A percentile compares a stretch with the other conserved stretches of the same genome.
These are phyloP conservation scores for Colletotrichum brevisporum DNA, from an alignment of 2,329 filamentous ascomycete species.

Conservation along the genomic window DNA sequence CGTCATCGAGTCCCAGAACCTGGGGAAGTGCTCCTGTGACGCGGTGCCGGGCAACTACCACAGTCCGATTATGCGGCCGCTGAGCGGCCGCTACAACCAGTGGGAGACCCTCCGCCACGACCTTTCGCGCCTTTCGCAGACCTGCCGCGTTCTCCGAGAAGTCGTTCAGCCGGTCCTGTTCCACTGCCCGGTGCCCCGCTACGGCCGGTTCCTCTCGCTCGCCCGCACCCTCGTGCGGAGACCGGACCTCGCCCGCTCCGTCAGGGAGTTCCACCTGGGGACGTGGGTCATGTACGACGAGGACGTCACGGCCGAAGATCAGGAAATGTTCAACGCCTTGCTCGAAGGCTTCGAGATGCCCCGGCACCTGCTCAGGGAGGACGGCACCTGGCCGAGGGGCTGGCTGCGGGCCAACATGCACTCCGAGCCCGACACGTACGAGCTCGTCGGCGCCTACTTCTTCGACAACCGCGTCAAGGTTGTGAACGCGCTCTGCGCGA, in stretches of 20 bases:
- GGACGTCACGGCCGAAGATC: background rate
- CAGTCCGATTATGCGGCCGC: background rate
- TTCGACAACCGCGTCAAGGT: conserved; percentile 3
- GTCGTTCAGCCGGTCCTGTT: conserved; percentile 11
- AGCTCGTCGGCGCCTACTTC: background rate
- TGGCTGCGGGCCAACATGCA: background rate
- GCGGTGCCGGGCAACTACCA: conserved; percentile 2
- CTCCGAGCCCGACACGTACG: background rate
- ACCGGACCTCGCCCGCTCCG: conserved; percentile 5
- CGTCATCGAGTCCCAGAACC: conserved; percentile 3
- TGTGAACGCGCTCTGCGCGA: conserved; percentile 7
- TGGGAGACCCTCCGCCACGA: background rate
- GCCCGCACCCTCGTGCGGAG: conserved; percentile 13
- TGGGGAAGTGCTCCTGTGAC: conserved; percentile 8
- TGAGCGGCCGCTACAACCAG: too few species aligned
- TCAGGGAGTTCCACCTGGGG: conserved; percentile 16
- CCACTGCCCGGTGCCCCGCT: conserved; percentile 8
- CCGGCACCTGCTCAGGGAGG: background rate
- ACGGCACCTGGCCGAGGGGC: background rate
- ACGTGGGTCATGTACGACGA: background rate
- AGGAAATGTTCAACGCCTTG: conserved; percentile 4
- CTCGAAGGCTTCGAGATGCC: background rate
- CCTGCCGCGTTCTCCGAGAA: background rate
- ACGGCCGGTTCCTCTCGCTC: background rate
- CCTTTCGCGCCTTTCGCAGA: conserved; percentile 8